Evolutionary conservation across 768 basidiomycete genomes (phyloP), one percentile per base, ranked within the genome.

Genomic region (Trametes elegans): DNA sequence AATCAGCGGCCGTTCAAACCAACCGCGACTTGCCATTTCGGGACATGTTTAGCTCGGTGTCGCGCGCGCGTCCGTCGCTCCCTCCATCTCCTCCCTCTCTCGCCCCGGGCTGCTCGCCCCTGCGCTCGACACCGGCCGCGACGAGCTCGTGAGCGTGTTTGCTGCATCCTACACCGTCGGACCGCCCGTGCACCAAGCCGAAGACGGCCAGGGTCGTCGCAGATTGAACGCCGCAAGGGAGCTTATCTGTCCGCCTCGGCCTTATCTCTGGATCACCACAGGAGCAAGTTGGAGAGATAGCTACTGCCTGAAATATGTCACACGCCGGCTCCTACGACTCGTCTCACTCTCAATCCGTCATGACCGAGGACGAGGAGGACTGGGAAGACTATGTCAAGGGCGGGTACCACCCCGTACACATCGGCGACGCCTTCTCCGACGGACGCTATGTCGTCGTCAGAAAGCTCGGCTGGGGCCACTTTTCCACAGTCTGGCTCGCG

Each of bases 391-490:
- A 85, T 67, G 68, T 73, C 60, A 70, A 70, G 70, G 74, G 90
- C 54, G 90, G 90, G 29, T 92, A 92, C 69, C 90, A 92, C 66
- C 90, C 93, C n/a, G 91, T 97, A 44, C 89, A 93, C 70, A 93
- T 98, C 57, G 93, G 95, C 61, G 95, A 98, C 72, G 68, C 80
- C 18, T 96, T 97, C 70, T 90, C 87, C 43, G 84, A 91, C 57
- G 90, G 83, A 9, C 78, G 97, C 34, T 99, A 98, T 69, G 70
- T 82, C 59, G 89, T 98, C 62, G 93, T 97, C 52, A 77, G 96
- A 58, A 99, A 99, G 71, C 84, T 99, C 9, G 96, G 96, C 23
- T 92, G 88, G 88, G 93, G 93, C 14, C 93, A 95, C 70, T 96
- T 95, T 69, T 91, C 88, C 1, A 96, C 93, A 0, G 93, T 94